Evolutionary conservation across 345 rosid genomes (phyloP).

Genomic region (Lepidium aucheri): DNA sequence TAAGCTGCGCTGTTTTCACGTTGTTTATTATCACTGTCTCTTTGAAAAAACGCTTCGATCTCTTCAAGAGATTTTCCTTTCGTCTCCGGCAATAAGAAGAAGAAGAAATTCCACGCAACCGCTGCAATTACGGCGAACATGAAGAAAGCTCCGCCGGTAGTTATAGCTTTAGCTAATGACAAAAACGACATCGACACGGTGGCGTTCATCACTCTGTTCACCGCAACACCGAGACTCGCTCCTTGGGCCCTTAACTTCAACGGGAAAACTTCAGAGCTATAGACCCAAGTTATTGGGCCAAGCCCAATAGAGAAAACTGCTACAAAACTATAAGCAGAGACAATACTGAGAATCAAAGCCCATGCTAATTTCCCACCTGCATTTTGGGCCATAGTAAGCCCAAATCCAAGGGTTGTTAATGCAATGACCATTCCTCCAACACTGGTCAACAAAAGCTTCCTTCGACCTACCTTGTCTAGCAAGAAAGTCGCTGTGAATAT

Average conservation of each 20-base stretch:
- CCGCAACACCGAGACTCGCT: slow-evolving; percentile 69
- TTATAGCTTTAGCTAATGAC: slow-evolving; percentile 58
- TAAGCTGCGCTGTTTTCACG: slow-evolving; percentile 1
- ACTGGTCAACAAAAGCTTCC: slow-evolving; percentile 54
- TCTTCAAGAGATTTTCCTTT: slow-evolving; percentile 82
- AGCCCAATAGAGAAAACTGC: slow-evolving; percentile 65
- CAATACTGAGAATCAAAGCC: slow-evolving; percentile 55
- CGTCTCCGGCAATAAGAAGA: slow-evolving; percentile 67
- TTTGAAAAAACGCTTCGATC: slow-evolving; percentile 58
- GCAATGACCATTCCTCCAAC: slow-evolving; percentile 44
- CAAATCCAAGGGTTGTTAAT: slow-evolving; percentile 41
- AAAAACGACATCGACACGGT: slow-evolving; percentile 68
- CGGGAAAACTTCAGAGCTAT: slow-evolving; percentile 80
- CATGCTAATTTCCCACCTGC: slow-evolving; percentile 35
- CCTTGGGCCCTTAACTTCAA: slow-evolving; percentile 84
- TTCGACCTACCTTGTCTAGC: slow-evolving; percentile 64
- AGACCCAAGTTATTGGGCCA: slow-evolving; percentile 85
- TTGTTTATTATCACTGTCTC: slow-evolving; percentile 21
- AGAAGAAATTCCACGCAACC: slow-evolving; percentile 68
- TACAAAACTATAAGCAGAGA: slow-evolving; percentile 43
- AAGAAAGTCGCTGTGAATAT: slow-evolving; percentile 43
- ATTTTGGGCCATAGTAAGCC: slow-evolving; percentile 44
- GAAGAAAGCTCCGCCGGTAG: slow-evolving; percentile 81
- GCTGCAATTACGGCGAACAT: slow-evolving; percentile 58
- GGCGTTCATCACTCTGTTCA: slow-evolving; percentile 79